phyloP scores from a whole-genome alignment of 2,329 filamentous ascomycete genomes.

The Chrysosporium queenslandicum region DNA sequence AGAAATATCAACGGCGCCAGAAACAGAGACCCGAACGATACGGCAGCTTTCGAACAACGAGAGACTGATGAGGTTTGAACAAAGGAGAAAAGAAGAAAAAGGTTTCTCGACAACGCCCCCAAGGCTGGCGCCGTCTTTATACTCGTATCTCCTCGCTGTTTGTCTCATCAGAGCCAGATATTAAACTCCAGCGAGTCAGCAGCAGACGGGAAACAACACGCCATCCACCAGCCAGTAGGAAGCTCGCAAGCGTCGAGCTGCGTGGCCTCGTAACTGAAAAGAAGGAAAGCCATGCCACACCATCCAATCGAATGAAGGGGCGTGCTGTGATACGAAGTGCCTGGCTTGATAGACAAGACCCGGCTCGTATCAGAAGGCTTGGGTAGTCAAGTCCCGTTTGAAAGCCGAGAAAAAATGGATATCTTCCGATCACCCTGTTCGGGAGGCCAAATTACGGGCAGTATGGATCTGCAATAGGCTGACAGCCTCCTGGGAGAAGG shows the following conservation, averaged over 20 bases:
- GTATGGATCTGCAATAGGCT: too few species aligned
- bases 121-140: background rate
- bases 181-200: background rate
- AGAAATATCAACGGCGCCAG: background rate
- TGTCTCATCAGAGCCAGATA: background rate
- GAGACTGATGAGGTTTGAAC: background rate
- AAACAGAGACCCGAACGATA: background rate
- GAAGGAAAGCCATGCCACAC: background rate
- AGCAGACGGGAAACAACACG: background rate
- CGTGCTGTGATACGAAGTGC: slow-evolving; percentile 5
- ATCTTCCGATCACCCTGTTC: background rate
- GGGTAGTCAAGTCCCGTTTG: background rate
- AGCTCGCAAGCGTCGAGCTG: background rate
- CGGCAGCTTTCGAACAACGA: background rate
- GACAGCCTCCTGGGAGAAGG: too few species aligned
- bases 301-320: background rate
- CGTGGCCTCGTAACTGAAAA: background rate
- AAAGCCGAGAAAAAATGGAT: background rate
- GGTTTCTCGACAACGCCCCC: background rate
- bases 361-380: slow-evolving; percentile 4
- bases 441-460: too few species aligned
- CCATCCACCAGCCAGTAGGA: background rate
- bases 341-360: background rate
- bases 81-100: background rate
- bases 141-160: background rate